Percentiles rank a stretch among this genome's conserved stretches.
Conservation (phyloP, 2,329 filamentous ascomycete species). For the Fusarium stilboides region DNA sequence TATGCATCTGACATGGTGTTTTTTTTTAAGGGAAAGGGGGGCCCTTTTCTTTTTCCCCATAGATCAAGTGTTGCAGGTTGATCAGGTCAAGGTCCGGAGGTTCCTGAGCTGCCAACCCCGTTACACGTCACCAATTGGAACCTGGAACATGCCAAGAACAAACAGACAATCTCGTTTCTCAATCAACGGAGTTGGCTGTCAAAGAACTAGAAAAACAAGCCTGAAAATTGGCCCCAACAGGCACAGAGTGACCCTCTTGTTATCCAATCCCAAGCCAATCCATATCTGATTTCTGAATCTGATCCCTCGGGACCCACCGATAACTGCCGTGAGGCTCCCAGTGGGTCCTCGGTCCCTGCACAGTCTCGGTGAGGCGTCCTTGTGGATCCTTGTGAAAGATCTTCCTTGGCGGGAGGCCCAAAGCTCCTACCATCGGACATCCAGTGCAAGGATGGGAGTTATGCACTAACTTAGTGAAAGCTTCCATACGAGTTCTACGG, state of each 20-base stretch:
- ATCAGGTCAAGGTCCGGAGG: background rate
- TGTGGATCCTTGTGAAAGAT: slow-evolving; percentile 22
- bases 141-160: background rate
- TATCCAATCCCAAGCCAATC: background rate
- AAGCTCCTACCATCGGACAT: slow-evolving; percentile 6
- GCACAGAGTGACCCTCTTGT: background rate
- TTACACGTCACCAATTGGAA: background rate
- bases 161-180: background rate
- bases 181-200: background rate
- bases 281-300: slow-evolving; percentile 2
- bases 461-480: slow-evolving; percentile 11
- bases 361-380: slow-evolving; percentile 24
- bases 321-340: slow-evolving; percentile 31
- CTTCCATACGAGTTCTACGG: slow-evolving; percentile 17
- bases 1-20: background rate
- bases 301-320: slow-evolving; percentile 20
- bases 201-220: background rate
- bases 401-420: slow-evolving; percentile 13
- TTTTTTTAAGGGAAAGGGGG: background rate
- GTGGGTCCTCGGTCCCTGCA: slow-evolving; percentile 14
- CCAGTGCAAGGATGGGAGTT: slow-evolving; percentile 5
- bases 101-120: background rate
- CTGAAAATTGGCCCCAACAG: background rate
- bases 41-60: background rate
- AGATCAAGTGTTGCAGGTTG: background rate